Conservation (phyloP, 441 rosid genomes). For the Isatis lusitanica region DNA sequence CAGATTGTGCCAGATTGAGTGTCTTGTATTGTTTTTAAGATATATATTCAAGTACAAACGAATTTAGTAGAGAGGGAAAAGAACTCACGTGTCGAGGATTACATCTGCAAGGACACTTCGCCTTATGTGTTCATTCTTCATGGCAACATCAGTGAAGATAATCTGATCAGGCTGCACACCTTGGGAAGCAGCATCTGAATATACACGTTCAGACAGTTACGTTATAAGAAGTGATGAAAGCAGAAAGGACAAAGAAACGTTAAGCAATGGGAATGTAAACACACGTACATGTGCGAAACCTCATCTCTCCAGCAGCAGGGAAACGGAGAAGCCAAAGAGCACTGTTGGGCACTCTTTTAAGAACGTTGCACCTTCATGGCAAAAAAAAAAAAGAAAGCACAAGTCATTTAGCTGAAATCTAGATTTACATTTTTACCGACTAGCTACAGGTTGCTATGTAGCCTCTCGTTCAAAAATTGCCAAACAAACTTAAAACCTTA, state of each 20-base stretch:
- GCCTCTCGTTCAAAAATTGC: background rate
- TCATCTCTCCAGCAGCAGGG: conserved; percentile 98
- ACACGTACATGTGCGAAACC: conserved; percentile 80
- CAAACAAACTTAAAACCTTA: background rate
- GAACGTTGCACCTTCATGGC: conserved; percentile 86
- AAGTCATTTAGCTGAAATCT: background rate
- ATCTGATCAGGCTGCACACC: conserved; percentile 94
- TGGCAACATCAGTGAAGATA: conserved; percentile 96
- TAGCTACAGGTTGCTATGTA: background rate
- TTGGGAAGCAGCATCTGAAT: conserved; percentile 81
- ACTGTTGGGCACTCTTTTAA: conserved; percentile 91
- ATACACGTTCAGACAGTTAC: background rate
- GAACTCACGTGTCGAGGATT: conserved; percentile 82
- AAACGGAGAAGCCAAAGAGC: conserved; percentile 98
- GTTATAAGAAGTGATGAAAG: background rate
- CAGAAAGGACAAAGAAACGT: background rate
- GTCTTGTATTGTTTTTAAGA: background rate
- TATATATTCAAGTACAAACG: background rate
- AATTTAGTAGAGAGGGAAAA: background rate
- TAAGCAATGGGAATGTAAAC: background rate
- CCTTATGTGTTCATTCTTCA: conserved; percentile 93
- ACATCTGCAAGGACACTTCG: conserved; percentile 97
- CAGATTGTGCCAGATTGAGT: background rate
- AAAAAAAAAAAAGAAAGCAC: background rate
- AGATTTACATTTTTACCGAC: background rate